Evolutionary conservation across 192 early-diverging fungal species (phyloP), one percentile per base, ranked within the genome.

Genomic region (Coemansia sp.): DNA sequence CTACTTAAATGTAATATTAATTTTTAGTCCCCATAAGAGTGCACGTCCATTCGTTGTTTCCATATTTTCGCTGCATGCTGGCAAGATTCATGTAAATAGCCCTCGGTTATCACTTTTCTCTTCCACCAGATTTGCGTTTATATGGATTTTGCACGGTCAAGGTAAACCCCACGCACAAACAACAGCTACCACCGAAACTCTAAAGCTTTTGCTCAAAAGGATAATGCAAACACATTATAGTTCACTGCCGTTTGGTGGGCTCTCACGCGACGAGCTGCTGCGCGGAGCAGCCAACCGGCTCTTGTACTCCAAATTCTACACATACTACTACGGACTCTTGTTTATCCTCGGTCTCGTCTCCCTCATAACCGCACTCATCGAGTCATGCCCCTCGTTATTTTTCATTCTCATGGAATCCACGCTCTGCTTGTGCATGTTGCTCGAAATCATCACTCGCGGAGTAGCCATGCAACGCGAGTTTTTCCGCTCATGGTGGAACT

Each of bases 371-470:
- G 83, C 78, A 17, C 52, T 79, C 2, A 17, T 68, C 27, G 70
- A 76, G 53, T 65, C 62, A 5, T 85, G 86, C 51, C 88, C 85
- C 14, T 88, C 88, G 37, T 37, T 83, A 21, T 76, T 87, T 7
- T 92, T 92, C 60, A 85, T 93, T 32, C 59, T 87, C 14, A 67
- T 91, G 23, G 91, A 93, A 57, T 81, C 85, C 23, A 82, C 87
- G 17, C 84, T 93, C 52, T 91, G 91, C 57, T 51, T 86, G 15
- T 88, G 87, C 57, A 93, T 93, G 91, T 85, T 90, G 52, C 65
- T 85, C 17, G 91, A 93, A 69, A 88, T 93, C 3, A 69, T 73
- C 2, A 79, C 87, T 22, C 84, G 91, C 14, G 68, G 84, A 4
- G 67, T 90, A 0, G 91, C 91, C 3, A 82, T 89, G 58, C 78